These are phyloP conservation scores for Rhytidiadelphus loreus DNA, from an alignment of 225 moss, liverwort and hornwort genomes.

Conservation along the genomic window DNA sequence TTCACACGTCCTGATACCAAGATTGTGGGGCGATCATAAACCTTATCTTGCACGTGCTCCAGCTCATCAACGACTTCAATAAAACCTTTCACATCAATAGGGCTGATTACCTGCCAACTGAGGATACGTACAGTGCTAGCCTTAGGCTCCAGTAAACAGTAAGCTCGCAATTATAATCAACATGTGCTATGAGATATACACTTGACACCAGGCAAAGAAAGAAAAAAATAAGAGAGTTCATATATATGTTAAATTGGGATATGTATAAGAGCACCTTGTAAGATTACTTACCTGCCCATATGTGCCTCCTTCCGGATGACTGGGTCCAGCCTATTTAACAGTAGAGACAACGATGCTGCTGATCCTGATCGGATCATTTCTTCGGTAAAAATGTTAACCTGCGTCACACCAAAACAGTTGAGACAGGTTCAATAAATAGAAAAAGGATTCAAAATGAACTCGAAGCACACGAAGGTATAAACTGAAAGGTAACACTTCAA, in stretches of 20 bases:
- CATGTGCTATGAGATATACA: neutral
- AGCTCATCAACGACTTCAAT: slow-evolving; percentile 79
- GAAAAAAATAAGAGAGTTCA: neutral
- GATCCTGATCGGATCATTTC: slow-evolving; percentile 93
- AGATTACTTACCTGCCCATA: slow-evolving; percentile 67
- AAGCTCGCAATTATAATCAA: neutral
- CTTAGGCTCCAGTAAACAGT: neutral
- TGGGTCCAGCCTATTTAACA: slow-evolving; percentile 76
- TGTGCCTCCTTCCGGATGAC: slow-evolving; percentile 82
- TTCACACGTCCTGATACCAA: slow-evolving; percentile 80
- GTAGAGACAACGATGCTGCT: slow-evolving; percentile 91
- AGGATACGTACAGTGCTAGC: neutral
- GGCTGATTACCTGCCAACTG: slow-evolving; percentile 99
- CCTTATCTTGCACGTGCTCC: slow-evolving; percentile 78
- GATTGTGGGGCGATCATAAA: slow-evolving; percentile 73
- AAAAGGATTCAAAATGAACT: neutral
- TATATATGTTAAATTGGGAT: no score
- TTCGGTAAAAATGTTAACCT: slow-evolving; percentile 87
- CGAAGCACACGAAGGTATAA: neutral
- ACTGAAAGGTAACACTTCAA: neutral
- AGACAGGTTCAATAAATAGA: neutral
- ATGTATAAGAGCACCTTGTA: neutral
- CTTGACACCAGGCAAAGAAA: neutral
- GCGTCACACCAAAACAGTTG: neutral
- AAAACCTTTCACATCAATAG: slow-evolving; percentile 67